A percentile compares a stretch with the other conserved stretches of the same genome.
These are phyloP conservation scores for Isabelozyma heimii DNA, from an alignment of 805 yeast genomes.

Conservation along the genomic window DNA sequence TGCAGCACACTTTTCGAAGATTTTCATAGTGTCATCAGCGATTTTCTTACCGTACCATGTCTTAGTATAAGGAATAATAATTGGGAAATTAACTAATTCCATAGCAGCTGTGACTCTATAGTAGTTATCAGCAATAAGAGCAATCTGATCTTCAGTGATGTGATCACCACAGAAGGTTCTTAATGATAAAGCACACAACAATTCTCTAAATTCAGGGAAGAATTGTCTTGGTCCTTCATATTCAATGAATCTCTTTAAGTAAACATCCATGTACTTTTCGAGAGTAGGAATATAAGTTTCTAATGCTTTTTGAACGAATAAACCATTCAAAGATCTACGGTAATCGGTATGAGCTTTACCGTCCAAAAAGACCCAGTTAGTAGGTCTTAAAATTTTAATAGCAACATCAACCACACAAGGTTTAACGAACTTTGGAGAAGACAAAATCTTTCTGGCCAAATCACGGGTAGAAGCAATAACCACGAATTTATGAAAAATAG, in stretches of 20 bases:
- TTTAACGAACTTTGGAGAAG: constrained; percentile 82
- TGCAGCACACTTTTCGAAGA: constrained; percentile 85
- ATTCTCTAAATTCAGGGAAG: constrained; percentile 93
- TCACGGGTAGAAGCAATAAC: constrained; percentile 90
- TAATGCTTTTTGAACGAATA: constrained; percentile 82
- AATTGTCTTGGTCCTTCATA: constrained; percentile 66
- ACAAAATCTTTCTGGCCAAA: constrained; percentile 80
- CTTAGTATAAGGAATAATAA: constrained; percentile 91
- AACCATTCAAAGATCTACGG: constrained; percentile 84
- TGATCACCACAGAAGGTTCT: constrained; percentile 95
- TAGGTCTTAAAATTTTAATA: constrained; percentile 85
- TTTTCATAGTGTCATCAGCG: constrained; percentile 91
- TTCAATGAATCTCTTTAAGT: constrained; percentile 66
- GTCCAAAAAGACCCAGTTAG: constrained; percentile 97
- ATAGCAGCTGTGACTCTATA: constrained; percentile 91
- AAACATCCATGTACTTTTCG: constrained; percentile 81
- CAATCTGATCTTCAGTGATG: constrained; percentile 88
- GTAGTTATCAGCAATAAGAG: constrained; percentile 87
- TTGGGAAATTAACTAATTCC: constrained; percentile 96
- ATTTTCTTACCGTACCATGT: constrained; percentile 96
- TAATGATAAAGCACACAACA: constrained; percentile 90
- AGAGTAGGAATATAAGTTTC: constrained; percentile 80
- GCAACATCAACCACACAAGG: constrained; percentile 99
- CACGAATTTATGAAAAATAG: constrained; percentile 96
- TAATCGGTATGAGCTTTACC: constrained; percentile 95